Base-by-base conservation (phyloP, 768 basidiomycete species). In the Russula ochroleuca region DNA sequence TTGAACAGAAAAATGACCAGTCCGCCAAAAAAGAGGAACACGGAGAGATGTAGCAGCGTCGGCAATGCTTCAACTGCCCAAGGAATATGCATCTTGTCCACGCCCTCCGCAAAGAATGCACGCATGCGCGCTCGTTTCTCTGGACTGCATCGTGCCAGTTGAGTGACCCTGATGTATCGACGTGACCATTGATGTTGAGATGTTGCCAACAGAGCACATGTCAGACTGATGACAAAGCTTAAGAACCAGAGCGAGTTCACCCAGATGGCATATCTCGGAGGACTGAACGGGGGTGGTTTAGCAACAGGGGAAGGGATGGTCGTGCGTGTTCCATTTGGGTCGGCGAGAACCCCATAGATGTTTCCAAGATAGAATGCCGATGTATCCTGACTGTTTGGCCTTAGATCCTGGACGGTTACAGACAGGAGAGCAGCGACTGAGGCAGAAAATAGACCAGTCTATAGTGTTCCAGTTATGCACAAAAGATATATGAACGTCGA, bases 221-320 rank as follows among this genome's bases (percentile, higher is more conserved):
- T 41, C 25, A 55, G 38, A 11, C 54, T 55, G 1, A 41, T 55
- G 17, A 11, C 4, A 19, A 57, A 33, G 28, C 55, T 57, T 25
- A 45, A 33, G 28, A 31, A 31, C 55, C 55, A 57, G 40, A 57
- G 41, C 10, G 25, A 4, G 7, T 57, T 57, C 25, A 57, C 55
- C 19, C 13, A 43, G 25, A 57, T 13, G 5, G 25, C 54, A 8
- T 38, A 2, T 6, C 2, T 17, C 14, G 23, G 38, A 8, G 54
- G 23, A 45, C 25, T 45, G 28, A 57, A 57, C 11, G 19, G 33
- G 28, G 40, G 6, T 21, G 40, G 41, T 13, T 6, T 21, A 17
- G 28, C 13, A 8, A 43, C 40, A 19, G 19, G 19, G 38, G 53
- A 38, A 23, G 33, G n/a, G 11, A 14, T 13, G 37, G 37, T 15